phyloP scores from a whole-genome alignment of 495 filamentous ascomycete species.

The Aspergillus sparsus region DNA sequence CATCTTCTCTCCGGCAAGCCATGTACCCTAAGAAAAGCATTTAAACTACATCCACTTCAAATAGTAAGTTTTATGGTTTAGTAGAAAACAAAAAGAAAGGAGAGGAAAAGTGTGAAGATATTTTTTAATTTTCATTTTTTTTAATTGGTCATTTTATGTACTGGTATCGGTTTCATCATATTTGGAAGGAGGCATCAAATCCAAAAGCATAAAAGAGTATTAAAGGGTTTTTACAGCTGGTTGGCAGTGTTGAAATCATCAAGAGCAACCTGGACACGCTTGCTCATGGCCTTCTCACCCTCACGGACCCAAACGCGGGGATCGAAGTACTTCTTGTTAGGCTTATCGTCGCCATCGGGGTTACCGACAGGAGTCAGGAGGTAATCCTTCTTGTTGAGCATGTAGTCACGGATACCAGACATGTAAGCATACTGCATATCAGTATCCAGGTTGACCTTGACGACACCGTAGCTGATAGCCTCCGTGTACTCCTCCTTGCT shows the following conservation, averaged over 20 bases:
- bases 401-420: conserved; percentile 86
- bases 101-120: background rate
- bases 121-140: conserved; percentile 1
- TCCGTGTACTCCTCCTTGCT: conserved; percentile 83
- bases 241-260: conserved; percentile 88
- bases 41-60: too few relatives aligned
- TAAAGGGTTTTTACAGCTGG: conserved; percentile 66
- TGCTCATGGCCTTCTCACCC: conserved; percentile 95
- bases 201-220: conserved; percentile 3
- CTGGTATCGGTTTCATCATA: conserved; percentile 28
- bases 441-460: conserved; percentile 95
- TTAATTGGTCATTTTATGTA: conserved; percentile 27
- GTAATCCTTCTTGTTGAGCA: conserved; percentile 94
- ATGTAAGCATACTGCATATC: conserved; percentile 74
- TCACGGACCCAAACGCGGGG: conserved; percentile 75
- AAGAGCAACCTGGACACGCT: conserved; percentile 76
- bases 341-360: conserved; percentile 93
- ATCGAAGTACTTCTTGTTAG: conserved; percentile 99
- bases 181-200: conserved; percentile 19
- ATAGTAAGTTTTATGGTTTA: background rate
- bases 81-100: background rate
- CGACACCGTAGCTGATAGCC: conserved; percentile 89
- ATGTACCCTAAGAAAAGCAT: too few relatives aligned
- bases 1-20: too few relatives aligned
- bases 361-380: conserved; percentile 83